Evolutionary conservation across 2,329 filamentous ascomycete genomes (phyloP).

Genomic region (Talaromyces albobiverticillius): DNA sequence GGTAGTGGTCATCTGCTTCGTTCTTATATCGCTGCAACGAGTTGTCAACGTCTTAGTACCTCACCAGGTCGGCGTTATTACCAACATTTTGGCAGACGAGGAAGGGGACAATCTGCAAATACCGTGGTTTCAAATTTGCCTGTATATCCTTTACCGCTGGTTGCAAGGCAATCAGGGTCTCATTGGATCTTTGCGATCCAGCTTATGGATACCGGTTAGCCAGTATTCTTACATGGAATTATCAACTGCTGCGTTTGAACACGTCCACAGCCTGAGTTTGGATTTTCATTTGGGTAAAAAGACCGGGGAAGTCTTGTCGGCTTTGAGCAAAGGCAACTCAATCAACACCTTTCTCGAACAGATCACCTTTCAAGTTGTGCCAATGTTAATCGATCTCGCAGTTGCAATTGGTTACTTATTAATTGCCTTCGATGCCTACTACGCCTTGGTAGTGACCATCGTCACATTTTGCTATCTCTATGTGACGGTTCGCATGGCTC

Average conservation of each 20-base stretch:
- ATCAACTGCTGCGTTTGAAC: slow-evolving; percentile 93
- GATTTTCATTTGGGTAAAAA: slow-evolving; percentile 97
- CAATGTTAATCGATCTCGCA: slow-evolving; percentile 87
- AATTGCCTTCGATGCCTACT: slow-evolving; percentile 77
- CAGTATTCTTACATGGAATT: slow-evolving; percentile 96
- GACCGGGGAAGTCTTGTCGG: slow-evolving; percentile 92
- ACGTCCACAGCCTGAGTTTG: slow-evolving; percentile 90
- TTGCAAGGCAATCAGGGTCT: slow-evolving; percentile 87
- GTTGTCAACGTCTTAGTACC: slow-evolving; percentile 85
- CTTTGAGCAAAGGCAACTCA: slow-evolving; percentile 90
- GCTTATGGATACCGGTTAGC: slow-evolving; percentile 93
- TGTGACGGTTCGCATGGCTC: slow-evolving; percentile 92
- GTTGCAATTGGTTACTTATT: slow-evolving; percentile 82
- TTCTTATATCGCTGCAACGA: slow-evolving; percentile 75
- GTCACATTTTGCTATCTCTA: slow-evolving; percentile 97
- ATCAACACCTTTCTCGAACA: slow-evolving; percentile 97
- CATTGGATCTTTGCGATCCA: slow-evolving; percentile 74
- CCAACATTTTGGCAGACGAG: slow-evolving; percentile 65
- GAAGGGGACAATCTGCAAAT: slow-evolving; percentile 52
- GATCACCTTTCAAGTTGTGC: slow-evolving; percentile 90
- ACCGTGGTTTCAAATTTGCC: slow-evolving; percentile 70
- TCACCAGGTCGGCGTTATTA: slow-evolving; percentile 74
- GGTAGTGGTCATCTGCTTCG: slow-evolving; percentile 77
- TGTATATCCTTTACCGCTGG: slow-evolving; percentile 75
- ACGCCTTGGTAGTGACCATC: slow-evolving; percentile 82